These are phyloP conservation scores for Yamadazyma akitaensis DNA, from an alignment of 805 yeast genomes.

Conservation along the genomic window DNA sequence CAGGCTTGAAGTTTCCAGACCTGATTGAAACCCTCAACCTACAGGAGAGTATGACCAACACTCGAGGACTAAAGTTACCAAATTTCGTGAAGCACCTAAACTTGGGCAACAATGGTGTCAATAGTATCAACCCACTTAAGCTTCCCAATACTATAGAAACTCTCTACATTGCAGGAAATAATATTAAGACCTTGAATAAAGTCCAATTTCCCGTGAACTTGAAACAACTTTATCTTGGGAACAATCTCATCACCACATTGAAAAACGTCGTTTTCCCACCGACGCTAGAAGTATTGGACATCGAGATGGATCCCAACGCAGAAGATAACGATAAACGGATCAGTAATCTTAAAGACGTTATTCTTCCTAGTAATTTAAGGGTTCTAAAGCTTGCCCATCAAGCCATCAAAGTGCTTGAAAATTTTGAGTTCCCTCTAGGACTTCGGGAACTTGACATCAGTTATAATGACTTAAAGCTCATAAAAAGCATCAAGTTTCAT, in stretches of 20 bases:
- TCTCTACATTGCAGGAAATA: conserved; percentile 37
- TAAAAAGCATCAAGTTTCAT: conserved; percentile 37
- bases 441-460: conserved; percentile 32
- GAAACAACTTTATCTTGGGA: conserved; percentile 37
- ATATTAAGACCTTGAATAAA: conserved; percentile 43
- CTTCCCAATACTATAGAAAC: conserved; percentile 39
- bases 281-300: conserved; percentile 35
- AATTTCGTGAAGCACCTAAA: conserved; percentile 27
- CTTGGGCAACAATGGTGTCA: conserved; percentile 39
- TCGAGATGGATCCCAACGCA: conserved; percentile 40
- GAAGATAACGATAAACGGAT: conserved; percentile 42
- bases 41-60: conserved; percentile 44
- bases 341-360: conserved; percentile 40
- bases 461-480: conserved; percentile 37
- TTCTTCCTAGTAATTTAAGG: conserved; percentile 33
- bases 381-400: conserved; percentile 39
- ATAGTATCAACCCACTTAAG: conserved; percentile 43
- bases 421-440: conserved; percentile 35
- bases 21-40: conserved; percentile 32
- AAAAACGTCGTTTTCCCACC: conserved; percentile 42
- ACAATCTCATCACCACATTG: conserved; percentile 42
- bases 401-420: conserved; percentile 35
- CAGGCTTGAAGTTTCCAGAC: conserved; percentile 46
- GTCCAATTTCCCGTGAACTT: conserved; percentile 37
- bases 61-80: conserved; percentile 42